Base-by-base conservation (phyloP, 2,329 filamentous ascomycete species). In the Keithomyces neogunnii region DNA sequence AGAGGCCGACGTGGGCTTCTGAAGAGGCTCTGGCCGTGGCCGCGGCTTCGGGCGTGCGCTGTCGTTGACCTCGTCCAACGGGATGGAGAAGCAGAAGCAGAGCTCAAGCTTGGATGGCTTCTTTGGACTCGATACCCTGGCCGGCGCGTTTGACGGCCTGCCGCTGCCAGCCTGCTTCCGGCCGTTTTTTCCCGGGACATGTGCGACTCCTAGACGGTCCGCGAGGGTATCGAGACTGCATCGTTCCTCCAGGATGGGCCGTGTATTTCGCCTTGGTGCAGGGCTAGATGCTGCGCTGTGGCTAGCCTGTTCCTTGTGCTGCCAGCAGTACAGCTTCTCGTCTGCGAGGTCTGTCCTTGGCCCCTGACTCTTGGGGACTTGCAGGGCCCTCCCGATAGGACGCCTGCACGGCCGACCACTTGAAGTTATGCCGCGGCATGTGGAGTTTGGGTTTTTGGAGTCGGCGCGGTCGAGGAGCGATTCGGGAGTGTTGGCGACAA, bases 161-260 rank as follows among this genome's bases (percentile, higher is more conserved):
- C 47, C 40, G n/a, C 36, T 9, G 11, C 19, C 32, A 29, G 53
- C 59, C 45, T 55, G 55, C 53, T 62, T 65, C 44, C 54, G 52
- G 36, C 57, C 9, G 60, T 49, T 52, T 28, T 50, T 44, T 47
- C 70, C 67, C 36, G 84, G 73, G 39, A 90, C 69, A 45, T 88
- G 80, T n/a, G 89, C 66, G 26, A 93, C 72, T 3, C 89, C 89
- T 3, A 96, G 72, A 44, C 88, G 77, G 57, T 89, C 88, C 42
- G 90, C 82, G 52, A 97, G 72, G 0, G 90, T 95, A 66, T 99
- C 93, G 51, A 97, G 78, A 61, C 91, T 96, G 35, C 82, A 85
- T 48, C 88, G 76, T 52, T 80, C 75, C 59, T 84, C 78, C 50
- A 85, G 67, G 3, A 84, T 79, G 5, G 81, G 76, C 3, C 77